Evolutionary conservation across 108 stramenopile species (phyloP).

Genomic region (Cylindrotheca closterium): DNA sequence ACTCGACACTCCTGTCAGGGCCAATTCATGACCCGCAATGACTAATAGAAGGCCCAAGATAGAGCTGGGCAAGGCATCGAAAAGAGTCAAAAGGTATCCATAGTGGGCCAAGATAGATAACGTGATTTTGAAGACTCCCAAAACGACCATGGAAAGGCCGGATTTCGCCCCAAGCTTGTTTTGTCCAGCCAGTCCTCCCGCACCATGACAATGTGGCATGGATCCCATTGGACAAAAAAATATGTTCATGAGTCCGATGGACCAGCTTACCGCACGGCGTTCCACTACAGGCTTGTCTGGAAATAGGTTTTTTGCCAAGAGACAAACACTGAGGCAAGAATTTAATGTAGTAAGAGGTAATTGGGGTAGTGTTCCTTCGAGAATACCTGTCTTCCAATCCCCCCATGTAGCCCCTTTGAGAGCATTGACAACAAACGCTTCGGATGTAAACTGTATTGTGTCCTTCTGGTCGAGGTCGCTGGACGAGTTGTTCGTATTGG

Average conservation of each 20-base stretch:
- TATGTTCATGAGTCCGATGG: slow-evolving; percentile 79
- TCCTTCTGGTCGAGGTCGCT: too few relatives aligned
- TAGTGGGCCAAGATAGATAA: slow-evolving; percentile 64
- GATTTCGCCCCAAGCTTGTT: slow-evolving; percentile 79
- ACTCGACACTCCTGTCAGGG: slow-evolving; percentile 49
- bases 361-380: slow-evolving; percentile 76
- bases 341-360: slow-evolving; percentile 83
- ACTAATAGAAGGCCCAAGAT: slow-evolving; percentile 73
- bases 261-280: slow-evolving; percentile 57
- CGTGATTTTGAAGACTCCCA: slow-evolving; percentile 64
- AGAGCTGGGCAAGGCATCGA: slow-evolving; percentile 72
- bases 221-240: slow-evolving; percentile 67
- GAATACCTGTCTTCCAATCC: slow-evolving; percentile 70
- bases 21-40: slow-evolving; percentile 79
- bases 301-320: slow-evolving; percentile 71
- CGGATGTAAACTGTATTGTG: slow-evolving; percentile 2
- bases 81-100: slow-evolving; percentile 43
- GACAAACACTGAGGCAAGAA: slow-evolving; percentile 71
- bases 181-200: slow-evolving; percentile 86
- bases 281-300: slow-evolving; percentile 41
- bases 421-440: slow-evolving; percentile 51
- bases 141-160: slow-evolving; percentile 73
- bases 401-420: slow-evolving; percentile 38
- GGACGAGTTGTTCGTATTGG: neutral
- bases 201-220: slow-evolving; percentile 89